Evolutionary conservation across 306 rosid species (phyloP).

Genomic region (Dalbergia oliveri): DNA sequence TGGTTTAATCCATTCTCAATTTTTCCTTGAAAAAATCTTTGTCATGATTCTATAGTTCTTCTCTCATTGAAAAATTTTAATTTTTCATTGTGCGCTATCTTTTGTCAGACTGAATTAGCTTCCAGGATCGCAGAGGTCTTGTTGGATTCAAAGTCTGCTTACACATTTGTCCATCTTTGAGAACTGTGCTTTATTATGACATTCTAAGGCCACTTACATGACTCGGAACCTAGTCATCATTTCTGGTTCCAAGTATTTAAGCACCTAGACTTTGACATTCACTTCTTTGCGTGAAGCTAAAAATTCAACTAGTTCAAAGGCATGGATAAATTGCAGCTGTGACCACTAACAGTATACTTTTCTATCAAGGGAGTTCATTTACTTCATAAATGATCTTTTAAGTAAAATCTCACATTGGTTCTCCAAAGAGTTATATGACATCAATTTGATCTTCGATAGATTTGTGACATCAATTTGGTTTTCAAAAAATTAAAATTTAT

Average conservation of each 20-base stretch:
- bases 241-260: background rate
- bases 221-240: conserved; percentile 23
- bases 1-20: no score
- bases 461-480: no score
- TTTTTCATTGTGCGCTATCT: background rate
- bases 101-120: conserved; percentile 2
- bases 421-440: no score
- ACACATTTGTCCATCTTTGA: background rate
- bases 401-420: no score
- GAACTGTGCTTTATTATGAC: background rate
- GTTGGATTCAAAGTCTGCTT: background rate
- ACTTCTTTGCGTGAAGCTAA: background rate
- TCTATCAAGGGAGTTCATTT: background rate
- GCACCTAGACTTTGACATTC: conserved; percentile 21
- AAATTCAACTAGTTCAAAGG: background rate
- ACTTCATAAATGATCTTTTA: background rate
- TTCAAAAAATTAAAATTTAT: no score
- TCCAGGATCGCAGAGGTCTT: background rate
- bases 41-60: no score
- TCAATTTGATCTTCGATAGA: no score
- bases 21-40: no score
- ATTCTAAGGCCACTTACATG: conserved; percentile 15
- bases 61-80: no score
- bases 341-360: background rate
- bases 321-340: background rate